Evolutionary conservation across 306 rosid genomes (phyloP).

Genomic region (Boehmeria nivea): DNA sequence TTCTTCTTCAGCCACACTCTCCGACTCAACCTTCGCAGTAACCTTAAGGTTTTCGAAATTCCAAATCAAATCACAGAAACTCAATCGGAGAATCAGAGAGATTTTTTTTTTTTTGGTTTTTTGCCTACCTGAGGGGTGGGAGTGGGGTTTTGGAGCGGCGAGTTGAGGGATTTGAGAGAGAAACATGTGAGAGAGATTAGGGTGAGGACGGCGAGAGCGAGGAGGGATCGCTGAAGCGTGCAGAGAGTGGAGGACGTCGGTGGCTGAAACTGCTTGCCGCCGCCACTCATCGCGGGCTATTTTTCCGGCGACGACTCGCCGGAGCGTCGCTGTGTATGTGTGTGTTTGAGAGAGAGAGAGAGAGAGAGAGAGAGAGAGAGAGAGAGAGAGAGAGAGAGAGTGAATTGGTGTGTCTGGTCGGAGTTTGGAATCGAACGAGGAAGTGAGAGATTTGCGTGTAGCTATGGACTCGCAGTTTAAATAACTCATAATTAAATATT

Average conservation of each 20-base stretch:
- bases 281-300: conserved; percentile 39
- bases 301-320: background rate
- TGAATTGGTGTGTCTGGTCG: no score
- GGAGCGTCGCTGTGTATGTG: no score
- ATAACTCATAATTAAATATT: no score
- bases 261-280: conserved; percentile 41
- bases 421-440: no score
- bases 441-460: no score
- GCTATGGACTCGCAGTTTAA: no score
- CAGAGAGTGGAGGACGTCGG: conserved; percentile 31
- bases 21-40: conserved; percentile 22
- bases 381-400: no score
- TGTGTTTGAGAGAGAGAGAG: no score
- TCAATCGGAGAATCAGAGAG: background rate
- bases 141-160: conserved; percentile 13
- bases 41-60: conserved; percentile 18
- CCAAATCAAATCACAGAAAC: background rate
- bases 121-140: conserved; percentile 34
- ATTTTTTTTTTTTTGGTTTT: background rate
- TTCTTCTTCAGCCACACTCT: background rate
- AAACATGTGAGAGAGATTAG: conserved; percentile 68
- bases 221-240: conserved; percentile 61
- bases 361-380: no score
- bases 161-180: conserved; percentile 45
- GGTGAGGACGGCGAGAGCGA: conserved; percentile 66